Evolutionary conservation across 345 rosid genomes (phyloP), one percentile per base, ranked within the genome.

Genomic region (Brassica nigra): DNA sequence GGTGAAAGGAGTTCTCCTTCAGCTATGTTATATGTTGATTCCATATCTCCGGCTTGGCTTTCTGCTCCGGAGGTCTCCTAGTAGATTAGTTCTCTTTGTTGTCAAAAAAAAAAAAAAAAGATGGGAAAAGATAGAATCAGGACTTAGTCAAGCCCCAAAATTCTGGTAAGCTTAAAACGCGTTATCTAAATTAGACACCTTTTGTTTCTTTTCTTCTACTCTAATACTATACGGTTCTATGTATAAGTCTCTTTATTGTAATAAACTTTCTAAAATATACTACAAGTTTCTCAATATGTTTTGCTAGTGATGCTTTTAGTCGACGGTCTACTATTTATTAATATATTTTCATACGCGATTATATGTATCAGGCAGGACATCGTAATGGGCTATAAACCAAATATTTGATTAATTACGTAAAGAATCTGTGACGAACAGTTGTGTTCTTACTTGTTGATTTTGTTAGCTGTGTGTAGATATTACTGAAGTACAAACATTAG

Each of bases 391-490:
- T 61, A 27, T 15, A 27, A 28, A 62, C 33, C 29, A 15, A 61
- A 54, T 54, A 6, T 49, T 15, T 70, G 10, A 69, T 49, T 8
- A n/a, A 61, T n/a, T 73, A 44, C 52, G 27, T 30, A 57, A 54
- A 72, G 72, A 73, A 66, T 67, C 30, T 63, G 81, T 77, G 76
- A 77, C 71, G 7, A 70, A 39, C 59, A 31, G 28, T 23, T 27
- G 33, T 20, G 36, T 67, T 67, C 69, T 8, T 58, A 73, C 34
- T 20, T 37, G 10, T 76, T 76, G 65, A 28, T 71, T 62, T 10
- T 27, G 47, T 37, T 66, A 27, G 33, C 65, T 16, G 28, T 30
- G 66, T 39, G 5, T 44, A 4, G 42, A 66, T 73, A 23, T 39
- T 73, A 12, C 30, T 18, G 11, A 23, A 23, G n/a, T 7, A 49